Evolutionary conservation across 768 basidiomycete genomes (phyloP).

Genomic region (Leccinum barrowsii): DNA sequence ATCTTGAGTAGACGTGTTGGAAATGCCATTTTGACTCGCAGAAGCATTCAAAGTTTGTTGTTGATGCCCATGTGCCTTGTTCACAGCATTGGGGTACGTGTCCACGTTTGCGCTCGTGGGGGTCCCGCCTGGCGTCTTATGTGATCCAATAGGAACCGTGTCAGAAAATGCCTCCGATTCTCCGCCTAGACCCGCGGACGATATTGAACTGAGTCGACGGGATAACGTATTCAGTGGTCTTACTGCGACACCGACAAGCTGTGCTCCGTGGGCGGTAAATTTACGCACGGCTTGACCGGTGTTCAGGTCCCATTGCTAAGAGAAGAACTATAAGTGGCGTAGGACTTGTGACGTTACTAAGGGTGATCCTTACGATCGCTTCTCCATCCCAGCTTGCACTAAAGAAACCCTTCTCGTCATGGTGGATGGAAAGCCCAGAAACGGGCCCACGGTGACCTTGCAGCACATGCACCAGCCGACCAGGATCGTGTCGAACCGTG

Average conservation of each 20-base stretch:
- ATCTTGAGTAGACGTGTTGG: conserved; percentile 30
- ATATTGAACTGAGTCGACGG: conserved; percentile 25
- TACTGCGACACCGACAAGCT: conserved; percentile 77
- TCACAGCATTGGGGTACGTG: conserved; percentile 14
- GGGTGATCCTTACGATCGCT: conserved; percentile 58
- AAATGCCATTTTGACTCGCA: conserved; percentile 23
- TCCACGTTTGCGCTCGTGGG: conserved; percentile 24
- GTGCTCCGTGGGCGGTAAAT: conserved; percentile 80
- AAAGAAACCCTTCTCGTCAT: conserved; percentile 81
- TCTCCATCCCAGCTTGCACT: conserved; percentile 96
- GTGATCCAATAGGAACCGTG: conserved; percentile 3
- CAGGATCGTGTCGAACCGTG: conserved; percentile 90
- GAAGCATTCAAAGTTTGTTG: conserved; percentile 17
- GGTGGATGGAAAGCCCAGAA: conserved; percentile 76
- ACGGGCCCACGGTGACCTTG: conserved; percentile 77
- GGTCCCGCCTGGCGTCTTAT: conserved; percentile 12
- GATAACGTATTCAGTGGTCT: conserved; percentile 53
- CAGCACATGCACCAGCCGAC: conserved; percentile 60
- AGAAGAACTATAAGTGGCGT: conserved; percentile 7
- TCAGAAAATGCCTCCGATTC: conserved; percentile 19
- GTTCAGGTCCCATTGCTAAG: conserved; percentile 97
- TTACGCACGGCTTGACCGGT: conserved; percentile 75
- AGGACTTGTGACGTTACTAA: neutral
- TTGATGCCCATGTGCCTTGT: conserved; percentile 15
- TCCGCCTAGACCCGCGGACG: conserved; percentile 25